Evolutionary conservation across 2,329 filamentous ascomycete species (phyloP).

Genomic region (Trematosphaeria pertusa): DNA sequence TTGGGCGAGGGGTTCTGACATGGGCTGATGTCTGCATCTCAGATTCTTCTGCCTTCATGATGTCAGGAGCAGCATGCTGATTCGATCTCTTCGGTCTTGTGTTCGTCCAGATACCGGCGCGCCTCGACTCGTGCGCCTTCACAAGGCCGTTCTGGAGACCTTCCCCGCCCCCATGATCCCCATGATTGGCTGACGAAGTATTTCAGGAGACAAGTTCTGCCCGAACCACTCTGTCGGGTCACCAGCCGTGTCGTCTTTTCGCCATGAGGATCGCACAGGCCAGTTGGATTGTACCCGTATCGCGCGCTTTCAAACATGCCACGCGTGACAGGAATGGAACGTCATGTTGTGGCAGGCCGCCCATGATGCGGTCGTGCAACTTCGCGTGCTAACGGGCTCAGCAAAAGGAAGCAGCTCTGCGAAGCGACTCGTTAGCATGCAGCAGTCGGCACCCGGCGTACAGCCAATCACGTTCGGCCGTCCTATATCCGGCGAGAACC

Average conservation of each 20-base stretch:
- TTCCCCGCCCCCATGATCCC: conserved; percentile 7
- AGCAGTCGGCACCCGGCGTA: conserved; percentile 1
- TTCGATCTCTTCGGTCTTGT: conserved; percentile 30
- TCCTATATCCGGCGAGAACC: not conserved
- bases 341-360: conserved; percentile 70
- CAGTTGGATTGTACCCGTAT: conserved; percentile 7
- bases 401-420: conserved; percentile 7
- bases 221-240: conserved; percentile 23
- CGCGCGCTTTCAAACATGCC: conserved; percentile 18
- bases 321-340: conserved; percentile 17
- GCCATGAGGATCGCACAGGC: conserved; percentile 12
- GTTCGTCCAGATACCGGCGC: conserved; percentile 17
- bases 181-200: conserved; percentile 18
- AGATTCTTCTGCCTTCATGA: conserved; percentile 31
- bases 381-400: conserved; percentile 8
- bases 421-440: conserved; percentile 5
- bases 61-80: conserved; percentile 34
- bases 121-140: conserved; percentile 25
- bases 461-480: conserved; percentile 11
- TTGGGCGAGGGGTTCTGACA: conserved; percentile 40
- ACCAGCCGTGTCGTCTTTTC: conserved; percentile 18
- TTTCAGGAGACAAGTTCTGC: conserved; percentile 21
- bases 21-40: conserved; percentile 45
- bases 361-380: conserved; percentile 66
- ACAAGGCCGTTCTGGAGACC: conserved; percentile 12